A percentile compares a stretch with the other conserved stretches of the same genome.
These are phyloP conservation scores for Camellia sinensis DNA, from an alignment of 148 eudicot genomes.

Conservation along the genomic window DNA sequence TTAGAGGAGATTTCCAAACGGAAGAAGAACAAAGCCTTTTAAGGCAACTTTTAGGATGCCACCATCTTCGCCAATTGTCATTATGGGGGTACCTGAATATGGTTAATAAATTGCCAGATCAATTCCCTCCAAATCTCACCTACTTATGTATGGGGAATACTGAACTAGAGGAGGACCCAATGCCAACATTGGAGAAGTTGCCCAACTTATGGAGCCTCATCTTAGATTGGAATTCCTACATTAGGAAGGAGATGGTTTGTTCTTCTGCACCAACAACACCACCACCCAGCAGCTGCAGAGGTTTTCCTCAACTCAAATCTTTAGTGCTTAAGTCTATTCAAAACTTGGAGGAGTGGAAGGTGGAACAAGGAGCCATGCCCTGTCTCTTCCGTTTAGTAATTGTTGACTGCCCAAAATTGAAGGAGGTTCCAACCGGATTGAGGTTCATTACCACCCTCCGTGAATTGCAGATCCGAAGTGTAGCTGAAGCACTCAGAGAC, in stretches of 20 bases:
- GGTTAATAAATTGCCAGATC: neutral
- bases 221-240: neutral
- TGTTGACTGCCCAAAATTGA: neutral
- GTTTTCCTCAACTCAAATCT: slow-evolving; percentile 15
- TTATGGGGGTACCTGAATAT: neutral
- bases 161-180: slow-evolving; percentile 16
- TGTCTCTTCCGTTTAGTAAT: neutral
- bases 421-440: slow-evolving; percentile 20
- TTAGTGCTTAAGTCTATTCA: neutral
- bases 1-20: neutral
- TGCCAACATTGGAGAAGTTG: slow-evolving; percentile 20
- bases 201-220: neutral
- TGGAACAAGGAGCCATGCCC: neutral
- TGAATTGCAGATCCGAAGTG: neutral
- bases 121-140: slow-evolving; percentile 3
- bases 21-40: neutral
- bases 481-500: slow-evolving; percentile 6
- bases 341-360: neutral
- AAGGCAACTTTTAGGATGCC: neutral
- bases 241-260: slow-evolving; percentile 10
- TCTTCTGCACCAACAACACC: neutral
- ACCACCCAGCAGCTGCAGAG: neutral
- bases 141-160: neutral
- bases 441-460: slow-evolving; percentile 8
- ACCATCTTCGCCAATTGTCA: neutral